A percentile compares a stretch with the other conserved stretches of the same genome.
phyloP scores from a whole-genome alignment of 768 basidiomycete genomes.

The Trametopsis cervina region DNA sequence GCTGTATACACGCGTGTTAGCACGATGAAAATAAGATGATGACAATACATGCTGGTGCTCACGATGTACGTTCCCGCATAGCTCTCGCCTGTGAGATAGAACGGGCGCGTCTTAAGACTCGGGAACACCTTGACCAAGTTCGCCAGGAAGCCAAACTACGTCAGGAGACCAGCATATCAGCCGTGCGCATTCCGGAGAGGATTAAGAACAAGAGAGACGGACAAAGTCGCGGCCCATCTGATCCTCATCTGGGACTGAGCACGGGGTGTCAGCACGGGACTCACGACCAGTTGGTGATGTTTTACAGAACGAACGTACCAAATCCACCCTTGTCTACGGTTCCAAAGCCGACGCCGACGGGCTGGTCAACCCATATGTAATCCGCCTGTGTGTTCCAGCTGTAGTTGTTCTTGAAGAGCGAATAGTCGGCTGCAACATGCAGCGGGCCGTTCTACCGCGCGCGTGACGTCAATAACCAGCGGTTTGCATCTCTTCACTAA shows the following conservation, averaged over 20 bases:
- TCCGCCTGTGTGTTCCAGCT: slow-evolving; percentile 59
- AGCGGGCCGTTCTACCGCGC: slow-evolving; percentile 64
- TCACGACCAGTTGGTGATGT: background rate
- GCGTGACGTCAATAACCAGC: background rate
- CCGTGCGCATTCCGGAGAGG: too few relatives aligned
- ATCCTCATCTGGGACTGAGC: slow-evolving; percentile 39
- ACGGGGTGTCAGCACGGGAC: background rate
- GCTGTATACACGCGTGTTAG: slow-evolving; percentile 30
- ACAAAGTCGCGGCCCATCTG: slow-evolving; percentile 52
- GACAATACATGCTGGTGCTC: slow-evolving; percentile 3
- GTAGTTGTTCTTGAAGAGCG: slow-evolving; percentile 42
- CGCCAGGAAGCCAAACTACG: slow-evolving; percentile 63
- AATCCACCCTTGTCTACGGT: slow-evolving; percentile 59
- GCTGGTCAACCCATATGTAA: slow-evolving; percentile 71
- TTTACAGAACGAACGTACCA: too few relatives aligned
- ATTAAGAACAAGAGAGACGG: slow-evolving; percentile 17
- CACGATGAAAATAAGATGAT: background rate
- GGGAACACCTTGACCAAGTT: slow-evolving; percentile 76
- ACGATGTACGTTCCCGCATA: slow-evolving; percentile 72
- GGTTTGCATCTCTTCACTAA: background rate
- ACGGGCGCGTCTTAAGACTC: slow-evolving; percentile 56
- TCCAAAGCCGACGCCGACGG: slow-evolving; percentile 55
- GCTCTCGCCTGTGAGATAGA: slow-evolving; percentile 66
- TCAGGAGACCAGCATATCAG: background rate
- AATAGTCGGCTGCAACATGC: slow-evolving; percentile 45